These are phyloP conservation scores for Carallia brachiata DNA, from an alignment of 345 rosid genomes.

Conservation along the genomic window DNA sequence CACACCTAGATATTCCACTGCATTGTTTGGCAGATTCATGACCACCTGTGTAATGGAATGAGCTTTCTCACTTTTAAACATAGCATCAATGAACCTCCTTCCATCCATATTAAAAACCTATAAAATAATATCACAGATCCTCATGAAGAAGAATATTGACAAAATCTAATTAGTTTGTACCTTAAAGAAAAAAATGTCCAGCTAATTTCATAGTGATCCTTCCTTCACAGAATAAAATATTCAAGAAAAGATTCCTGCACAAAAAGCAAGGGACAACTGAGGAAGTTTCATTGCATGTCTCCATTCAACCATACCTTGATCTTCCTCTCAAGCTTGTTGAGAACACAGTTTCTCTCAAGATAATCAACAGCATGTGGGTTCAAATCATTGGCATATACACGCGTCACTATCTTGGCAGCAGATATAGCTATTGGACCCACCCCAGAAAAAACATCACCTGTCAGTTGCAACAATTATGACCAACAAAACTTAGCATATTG, in stretches of 20 bases:
- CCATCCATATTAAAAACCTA: constrained; percentile 95
- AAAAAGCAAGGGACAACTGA: too few species aligned
- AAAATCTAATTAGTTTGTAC: constrained; percentile 41
- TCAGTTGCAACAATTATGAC: constrained; percentile 3
- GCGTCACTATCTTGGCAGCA: constrained; percentile 82
- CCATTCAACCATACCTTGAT: constrained; percentile 46
- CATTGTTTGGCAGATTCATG: constrained; percentile 91
- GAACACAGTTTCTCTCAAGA: constrained; percentile 70
- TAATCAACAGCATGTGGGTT: constrained; percentile 83
- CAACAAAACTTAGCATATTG: too few species aligned
- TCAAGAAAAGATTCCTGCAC: too few species aligned
- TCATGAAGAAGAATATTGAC: constrained; percentile 8
- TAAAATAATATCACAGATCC: constrained; percentile 13
- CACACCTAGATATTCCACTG: constrained; percentile 73
- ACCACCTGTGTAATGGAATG: constrained; percentile 69
- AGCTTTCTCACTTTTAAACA: constrained; percentile 73
- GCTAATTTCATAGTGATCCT: too few species aligned
- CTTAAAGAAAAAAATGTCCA: too few species aligned
- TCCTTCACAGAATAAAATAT: too few species aligned
- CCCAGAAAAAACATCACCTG: constrained; percentile 92
- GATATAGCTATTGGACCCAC: constrained; percentile 85
- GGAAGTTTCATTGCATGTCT: too few species aligned
- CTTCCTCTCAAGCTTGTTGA: constrained; percentile 79
- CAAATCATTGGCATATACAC: constrained; percentile 91
- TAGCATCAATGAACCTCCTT: constrained; percentile 74